Evolutionary conservation across 345 rosid species (phyloP).

Genomic region (Sonneratia alba): DNA sequence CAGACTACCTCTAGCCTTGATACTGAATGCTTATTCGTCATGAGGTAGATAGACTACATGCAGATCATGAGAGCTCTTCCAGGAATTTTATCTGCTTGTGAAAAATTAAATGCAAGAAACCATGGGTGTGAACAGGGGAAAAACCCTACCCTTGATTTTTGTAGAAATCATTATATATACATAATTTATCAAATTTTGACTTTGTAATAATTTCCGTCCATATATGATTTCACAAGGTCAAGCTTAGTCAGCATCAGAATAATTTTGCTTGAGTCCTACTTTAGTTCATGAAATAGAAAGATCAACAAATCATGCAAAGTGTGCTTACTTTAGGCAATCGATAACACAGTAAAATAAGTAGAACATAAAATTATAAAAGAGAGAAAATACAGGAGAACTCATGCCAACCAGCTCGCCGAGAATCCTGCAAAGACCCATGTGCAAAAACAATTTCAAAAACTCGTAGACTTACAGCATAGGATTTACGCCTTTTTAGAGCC

Average conservation of each 20-base stretch:
- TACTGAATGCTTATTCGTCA: too few relatives aligned
- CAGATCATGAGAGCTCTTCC: too few relatives aligned
- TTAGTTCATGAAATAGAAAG: neutral
- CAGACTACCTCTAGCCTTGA: neutral
- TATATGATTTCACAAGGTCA: neutral
- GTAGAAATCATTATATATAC: too few relatives aligned
- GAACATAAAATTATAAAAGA: neutral
- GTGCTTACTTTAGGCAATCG: too few relatives aligned
- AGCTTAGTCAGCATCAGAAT: neutral
- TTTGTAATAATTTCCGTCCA: neutral
- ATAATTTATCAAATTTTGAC: too few relatives aligned
- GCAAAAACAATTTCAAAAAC: neutral
- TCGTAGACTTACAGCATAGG: slow-evolving; percentile 46
- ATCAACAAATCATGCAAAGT: neutral
- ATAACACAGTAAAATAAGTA: too few relatives aligned
- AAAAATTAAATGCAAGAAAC: neutral
- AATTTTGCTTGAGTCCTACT: neutral
- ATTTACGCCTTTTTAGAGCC: slow-evolving; percentile 75
- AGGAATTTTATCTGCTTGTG: too few relatives aligned
- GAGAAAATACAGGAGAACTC: neutral
- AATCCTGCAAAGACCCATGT: neutral
- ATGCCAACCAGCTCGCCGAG: neutral
- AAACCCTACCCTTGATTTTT: too few relatives aligned
- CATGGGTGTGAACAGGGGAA: too few relatives aligned
- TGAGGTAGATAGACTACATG: neutral